Conservation (phyloP, 345 rosid genomes). For the Syzygium oleosum region DNA sequence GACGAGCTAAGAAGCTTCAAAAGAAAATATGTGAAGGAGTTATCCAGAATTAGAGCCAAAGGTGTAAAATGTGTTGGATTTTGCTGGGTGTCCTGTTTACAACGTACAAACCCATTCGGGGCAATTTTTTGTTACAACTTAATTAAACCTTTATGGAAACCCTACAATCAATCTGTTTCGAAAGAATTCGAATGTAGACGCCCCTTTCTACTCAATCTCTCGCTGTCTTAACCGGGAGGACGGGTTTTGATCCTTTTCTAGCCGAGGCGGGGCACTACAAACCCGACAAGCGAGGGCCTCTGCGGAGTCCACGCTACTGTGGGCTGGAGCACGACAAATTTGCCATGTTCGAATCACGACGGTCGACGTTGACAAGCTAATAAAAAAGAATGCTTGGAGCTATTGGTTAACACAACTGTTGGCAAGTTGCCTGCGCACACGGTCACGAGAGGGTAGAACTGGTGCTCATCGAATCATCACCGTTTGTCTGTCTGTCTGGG, state of each 20-base stretch:
- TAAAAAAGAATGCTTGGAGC: neutral
- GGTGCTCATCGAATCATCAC: neutral
- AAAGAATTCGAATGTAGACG: neutral
- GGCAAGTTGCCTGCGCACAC: neutral
- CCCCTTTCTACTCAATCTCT: too few relatives aligned
- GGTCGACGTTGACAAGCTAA: neutral
- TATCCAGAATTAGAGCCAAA: neutral
- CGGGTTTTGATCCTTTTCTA: too few relatives aligned
- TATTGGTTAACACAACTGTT: neutral
- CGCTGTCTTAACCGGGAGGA: too few relatives aligned
- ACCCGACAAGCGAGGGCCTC: too few relatives aligned
- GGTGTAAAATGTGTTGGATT: neutral
- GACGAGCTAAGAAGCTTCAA: neutral
- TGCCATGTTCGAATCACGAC: neutral
- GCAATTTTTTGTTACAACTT: neutral
- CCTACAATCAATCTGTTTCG: neutral
- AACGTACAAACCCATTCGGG: neutral
- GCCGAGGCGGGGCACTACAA: too few relatives aligned
- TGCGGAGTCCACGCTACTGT: neutral
- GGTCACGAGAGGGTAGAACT: neutral
- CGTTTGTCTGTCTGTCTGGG: neutral
- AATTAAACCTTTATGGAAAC: neutral
- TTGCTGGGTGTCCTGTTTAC: neutral
- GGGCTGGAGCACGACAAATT: neutral
- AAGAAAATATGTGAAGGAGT: neutral